Evolutionary conservation across 192 early-diverging fungal species (phyloP).

Genomic region (Umbelopsis isabellina): DNA sequence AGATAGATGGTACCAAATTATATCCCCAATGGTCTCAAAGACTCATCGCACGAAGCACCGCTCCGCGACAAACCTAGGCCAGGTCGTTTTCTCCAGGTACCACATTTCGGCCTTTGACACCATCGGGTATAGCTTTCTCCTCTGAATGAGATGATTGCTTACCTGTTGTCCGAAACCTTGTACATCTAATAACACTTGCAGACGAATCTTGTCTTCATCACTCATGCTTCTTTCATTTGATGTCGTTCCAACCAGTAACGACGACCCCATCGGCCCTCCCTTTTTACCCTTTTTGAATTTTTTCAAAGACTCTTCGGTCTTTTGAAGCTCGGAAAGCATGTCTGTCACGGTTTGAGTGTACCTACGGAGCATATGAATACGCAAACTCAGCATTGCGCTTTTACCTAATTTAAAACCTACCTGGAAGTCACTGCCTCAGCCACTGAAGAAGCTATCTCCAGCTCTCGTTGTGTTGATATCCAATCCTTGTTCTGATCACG

Average conservation of each 20-base stretch:
- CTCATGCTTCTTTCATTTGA: constrained; percentile 36
- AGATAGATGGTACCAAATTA: no score
- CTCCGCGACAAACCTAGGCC: no score
- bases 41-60: no score
- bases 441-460: constrained; percentile 38
- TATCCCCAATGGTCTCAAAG: no score
- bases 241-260: background rate
- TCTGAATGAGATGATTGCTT: background rate
- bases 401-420: constrained; percentile 24
- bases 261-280: constrained; percentile 12
- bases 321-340: constrained; percentile 41
- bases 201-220: constrained; percentile 59
- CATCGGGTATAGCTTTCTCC: no score
- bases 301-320: constrained; percentile 50
- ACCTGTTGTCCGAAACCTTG: constrained; percentile 55
- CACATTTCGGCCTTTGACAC: no score
- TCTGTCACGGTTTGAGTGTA: constrained; percentile 43
- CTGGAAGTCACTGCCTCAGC: constrained; percentile 45
- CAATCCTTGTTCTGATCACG: constrained; percentile 34
- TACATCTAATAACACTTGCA: constrained; percentile 60
- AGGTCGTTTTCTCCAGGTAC: no score
- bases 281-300: constrained; percentile 41
- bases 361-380: constrained; percentile 16
- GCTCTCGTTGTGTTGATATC: constrained; percentile 28
- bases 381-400: background rate